A percentile compares a stretch with the other conserved stretches of the same genome.
These are phyloP conservation scores for Chloranthus sessilifolius DNA, from an alignment of 164 flowering plant genomes.

Conservation along the genomic window DNA sequence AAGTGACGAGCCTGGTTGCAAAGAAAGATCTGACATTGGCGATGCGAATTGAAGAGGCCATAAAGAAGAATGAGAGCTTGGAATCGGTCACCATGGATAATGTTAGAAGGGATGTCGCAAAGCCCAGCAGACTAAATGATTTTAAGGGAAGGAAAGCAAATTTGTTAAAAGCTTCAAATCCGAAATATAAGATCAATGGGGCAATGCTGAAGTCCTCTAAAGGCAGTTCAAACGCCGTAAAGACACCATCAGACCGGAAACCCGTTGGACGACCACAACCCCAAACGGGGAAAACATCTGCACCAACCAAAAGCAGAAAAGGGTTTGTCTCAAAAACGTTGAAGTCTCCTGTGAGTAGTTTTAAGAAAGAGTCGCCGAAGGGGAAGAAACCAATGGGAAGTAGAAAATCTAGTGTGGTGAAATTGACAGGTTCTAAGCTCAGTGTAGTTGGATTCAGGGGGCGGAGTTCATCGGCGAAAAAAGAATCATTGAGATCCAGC, in stretches of 20 bases:
- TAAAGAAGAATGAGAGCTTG: constrained; percentile 84
- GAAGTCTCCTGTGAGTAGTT: constrained; percentile 22
- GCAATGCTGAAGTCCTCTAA: constrained; percentile 15
- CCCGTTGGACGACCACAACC: constrained; percentile 9
- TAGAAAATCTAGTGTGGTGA: constrained; percentile 18
- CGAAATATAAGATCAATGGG: constrained; percentile 21
- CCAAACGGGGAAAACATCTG: constrained; percentile 17
- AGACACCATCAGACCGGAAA: constrained; percentile 23
- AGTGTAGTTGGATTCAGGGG: constrained; percentile 82
- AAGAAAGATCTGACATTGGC: constrained; percentile 64
- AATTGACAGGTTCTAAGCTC: constrained; percentile 37
- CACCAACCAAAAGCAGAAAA: constrained; percentile 27
- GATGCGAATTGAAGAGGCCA: constrained; percentile 75
- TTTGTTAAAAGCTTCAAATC: constrained; percentile 21
- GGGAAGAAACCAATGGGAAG: constrained; percentile 26
- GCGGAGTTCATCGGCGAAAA: constrained; percentile 35
- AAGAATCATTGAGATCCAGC: constrained; percentile 18
- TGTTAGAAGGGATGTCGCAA: constrained; percentile 51
- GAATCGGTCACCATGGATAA: constrained; percentile 64
- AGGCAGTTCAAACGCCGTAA: constrained; percentile 14
- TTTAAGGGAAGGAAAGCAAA: constrained; percentile 33
- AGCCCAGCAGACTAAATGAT: constrained; percentile 25
- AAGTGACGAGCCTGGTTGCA: constrained; percentile 87
- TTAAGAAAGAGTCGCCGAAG: constrained; percentile 19
- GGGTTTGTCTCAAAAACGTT: constrained; percentile 18